Evolutionary conservation across 768 basidiomycete species (phyloP), one percentile per base, ranked within the genome.

Genomic region (Suillus subluteus): DNA sequence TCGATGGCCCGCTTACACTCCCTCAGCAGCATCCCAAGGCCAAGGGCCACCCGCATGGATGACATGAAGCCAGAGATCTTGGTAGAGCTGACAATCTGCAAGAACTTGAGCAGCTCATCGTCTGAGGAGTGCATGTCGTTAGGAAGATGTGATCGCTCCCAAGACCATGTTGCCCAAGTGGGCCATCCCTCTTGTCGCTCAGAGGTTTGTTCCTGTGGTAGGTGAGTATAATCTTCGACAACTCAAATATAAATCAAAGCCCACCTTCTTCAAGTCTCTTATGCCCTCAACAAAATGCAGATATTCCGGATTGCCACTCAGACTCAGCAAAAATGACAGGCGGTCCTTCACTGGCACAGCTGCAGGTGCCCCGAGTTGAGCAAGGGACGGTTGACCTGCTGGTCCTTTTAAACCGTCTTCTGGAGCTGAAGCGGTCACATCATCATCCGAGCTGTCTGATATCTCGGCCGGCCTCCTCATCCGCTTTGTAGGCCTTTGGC

Each of bases 371-470:
- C 44, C 18, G 9, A 8, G 21, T 21, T 44, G 44, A 44, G 44
- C 8, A 21, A 18, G 0, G 7, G 18, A 46, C 11, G 46, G 46
- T n/a, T n/a, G 46, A n/a, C 11, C 11, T 9, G 46, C 46, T 4
- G n/a, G 46, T 8, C 9, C 21, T n/a, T n/a, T n/a, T n/a, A n/a
- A n/a, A n/a, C n/a, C n/a, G n/a, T n/a, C n/a, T n/a, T n/a, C 21
- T n/a, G 5, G n/a, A 0, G 11, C 9, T 5, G 9, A 3, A n/a
- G n/a, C 46, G n/a, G n/a, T n/a, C 4, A 0, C 3, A 32, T 32
- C 5, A 5, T 32, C 5, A 5, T 32, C 32, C 0, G 32, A 32
- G 32, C 9, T 26, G 7, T 21, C 26, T 26, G 26, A 26, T 2
- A n/a, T n/a, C n/a, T n/a, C n/a, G n/a, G n/a, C n/a, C n/a, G n/a